Conservation (phyloP, 164 flowering plant genomes). For the Macadamia integrifolia region DNA sequence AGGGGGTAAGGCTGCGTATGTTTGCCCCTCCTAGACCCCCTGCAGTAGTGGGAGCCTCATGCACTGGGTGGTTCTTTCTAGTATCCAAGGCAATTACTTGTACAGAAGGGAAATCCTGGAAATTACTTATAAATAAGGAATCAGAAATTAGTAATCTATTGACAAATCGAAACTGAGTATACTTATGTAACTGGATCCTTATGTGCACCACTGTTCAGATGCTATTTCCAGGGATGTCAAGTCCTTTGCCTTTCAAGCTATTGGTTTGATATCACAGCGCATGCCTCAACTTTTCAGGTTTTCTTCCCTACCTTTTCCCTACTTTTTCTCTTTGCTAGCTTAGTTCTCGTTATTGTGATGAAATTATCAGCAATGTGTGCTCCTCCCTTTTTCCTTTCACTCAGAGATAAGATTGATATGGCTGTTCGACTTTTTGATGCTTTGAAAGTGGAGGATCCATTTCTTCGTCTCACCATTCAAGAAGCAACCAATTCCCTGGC, state of each 20-base stretch:
- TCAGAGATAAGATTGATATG: slow-evolving; percentile 83
- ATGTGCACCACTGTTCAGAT: slow-evolving; percentile 28
- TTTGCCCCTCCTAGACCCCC: no score
- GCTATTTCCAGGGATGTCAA: slow-evolving; percentile 58
- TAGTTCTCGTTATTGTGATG: neutral
- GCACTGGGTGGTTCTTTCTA: no score
- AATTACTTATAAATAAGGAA: no score
- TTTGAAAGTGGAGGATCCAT: slow-evolving; percentile 63
- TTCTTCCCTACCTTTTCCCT: neutral
- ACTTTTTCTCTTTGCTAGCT: slow-evolving; percentile 1
- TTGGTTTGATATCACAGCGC: slow-evolving; percentile 89
- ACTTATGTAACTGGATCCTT: neutral
- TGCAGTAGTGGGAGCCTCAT: no score
- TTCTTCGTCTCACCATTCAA: slow-evolving; percentile 66
- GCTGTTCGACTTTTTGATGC: slow-evolving; percentile 90
- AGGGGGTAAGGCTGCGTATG: no score
- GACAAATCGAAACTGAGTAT: neutral
- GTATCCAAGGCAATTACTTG: no score
- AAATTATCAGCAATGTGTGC: neutral
- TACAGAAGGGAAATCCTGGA: no score
- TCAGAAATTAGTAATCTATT: no score
- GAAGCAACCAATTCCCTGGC: slow-evolving; percentile 82
- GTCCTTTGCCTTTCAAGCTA: slow-evolving; percentile 79
- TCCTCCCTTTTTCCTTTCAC: neutral
- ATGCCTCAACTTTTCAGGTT: slow-evolving; percentile 95